Evolutionary conservation across 75 land plant species (phyloP), one percentile per base, ranked within the genome.

Genomic region (Cunninghamia lanceolata): DNA sequence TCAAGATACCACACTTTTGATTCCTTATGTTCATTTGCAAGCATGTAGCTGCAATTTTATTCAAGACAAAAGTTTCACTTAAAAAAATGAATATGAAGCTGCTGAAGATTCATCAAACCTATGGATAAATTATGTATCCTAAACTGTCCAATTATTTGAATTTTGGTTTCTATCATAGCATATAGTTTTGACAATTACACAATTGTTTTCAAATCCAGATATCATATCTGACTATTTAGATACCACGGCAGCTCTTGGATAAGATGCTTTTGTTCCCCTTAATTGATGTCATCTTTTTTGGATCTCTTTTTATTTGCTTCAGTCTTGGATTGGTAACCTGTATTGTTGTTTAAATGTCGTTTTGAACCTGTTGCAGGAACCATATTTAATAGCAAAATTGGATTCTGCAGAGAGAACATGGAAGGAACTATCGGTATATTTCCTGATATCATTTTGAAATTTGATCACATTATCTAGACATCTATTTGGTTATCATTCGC

Each of bases 331-430:
- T 14, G 16, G 75, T 32, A 34, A 9, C 75, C 13, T 73, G 10
- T 34, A 25, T 73, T 32, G 14, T 25, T 30, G 36, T 73, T 34
- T 73, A 73, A 73, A 0, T 9, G 15, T 73, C 13, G 7, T 34
- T 73, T 63, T 73, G 4, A 73, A 73, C 11, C 13, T 85, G 74
- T 42, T 91, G 81, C 91, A 98, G 99, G 99, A 93, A 81, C 99
- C 99, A 14, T 98, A 93, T 87, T 59, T 98, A 86, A 96, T 98
- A 78, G 86, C 92, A 34, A 98, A 97, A 90, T 89, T 96, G 86
- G 95, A 98, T 66, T 98, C 99, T 71, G 99, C 99, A 30, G 99
- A 98, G 87, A 92, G 88, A 80, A 97, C 99, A 7, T 98, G 96
- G 95, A 96, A 94, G 79, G 99, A 98, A 86, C 87, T 98, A 52